phyloP scores from a whole-genome alignment of 192 early-diverging fungal genomes.

The Rhizophlyctis rosea region DNA sequence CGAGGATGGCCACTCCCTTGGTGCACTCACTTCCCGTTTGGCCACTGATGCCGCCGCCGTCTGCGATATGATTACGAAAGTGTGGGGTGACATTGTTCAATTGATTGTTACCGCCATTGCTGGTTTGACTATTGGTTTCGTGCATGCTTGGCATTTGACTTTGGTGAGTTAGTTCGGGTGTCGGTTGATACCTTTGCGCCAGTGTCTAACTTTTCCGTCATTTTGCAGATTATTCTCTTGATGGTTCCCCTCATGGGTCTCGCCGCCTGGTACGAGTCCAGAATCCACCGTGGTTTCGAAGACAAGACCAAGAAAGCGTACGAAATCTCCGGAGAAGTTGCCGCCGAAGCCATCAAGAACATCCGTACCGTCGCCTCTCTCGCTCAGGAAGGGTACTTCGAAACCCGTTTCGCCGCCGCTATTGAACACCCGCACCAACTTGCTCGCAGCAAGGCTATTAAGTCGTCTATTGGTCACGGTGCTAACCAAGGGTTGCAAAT shows the following conservation, averaged over 20 bases:
- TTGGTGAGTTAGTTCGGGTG: conserved; percentile 29
- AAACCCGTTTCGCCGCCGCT: conserved; percentile 56
- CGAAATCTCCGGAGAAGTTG: conserved; percentile 62
- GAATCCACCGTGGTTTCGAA: conserved; percentile 52
- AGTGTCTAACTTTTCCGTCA: too few species aligned
- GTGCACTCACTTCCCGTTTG: conserved; percentile 75
- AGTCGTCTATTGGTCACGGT: conserved; percentile 67
- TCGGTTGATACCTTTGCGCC: too few species aligned
- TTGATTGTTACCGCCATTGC: conserved; percentile 36
- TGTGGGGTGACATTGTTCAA: conserved; percentile 47
- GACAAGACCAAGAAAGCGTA: conserved; percentile 61
- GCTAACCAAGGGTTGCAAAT: conserved; percentile 65
- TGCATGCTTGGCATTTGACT: conserved; percentile 74
- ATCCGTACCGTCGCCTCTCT: conserved; percentile 80
- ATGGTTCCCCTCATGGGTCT: conserved; percentile 57
- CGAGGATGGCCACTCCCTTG: conserved; percentile 59
- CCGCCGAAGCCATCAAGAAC: conserved; percentile 77
- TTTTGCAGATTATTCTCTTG: conserved; percentile 59
- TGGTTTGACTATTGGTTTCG: conserved; percentile 64
- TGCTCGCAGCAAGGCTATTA: conserved; percentile 59
- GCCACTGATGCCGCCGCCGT: conserved; percentile 67
- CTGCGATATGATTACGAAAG: conserved; percentile 50
- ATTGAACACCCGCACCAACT: conserved; percentile 65
- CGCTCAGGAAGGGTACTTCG: conserved; percentile 64
- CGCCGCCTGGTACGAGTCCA: conserved; percentile 59